Percentiles rank a stretch among this genome's conserved stretches.
These are phyloP conservation scores for Akanthomyces lecanii DNA, from an alignment of 2,329 filamentous ascomycete genomes.

Conservation along the genomic window DNA sequence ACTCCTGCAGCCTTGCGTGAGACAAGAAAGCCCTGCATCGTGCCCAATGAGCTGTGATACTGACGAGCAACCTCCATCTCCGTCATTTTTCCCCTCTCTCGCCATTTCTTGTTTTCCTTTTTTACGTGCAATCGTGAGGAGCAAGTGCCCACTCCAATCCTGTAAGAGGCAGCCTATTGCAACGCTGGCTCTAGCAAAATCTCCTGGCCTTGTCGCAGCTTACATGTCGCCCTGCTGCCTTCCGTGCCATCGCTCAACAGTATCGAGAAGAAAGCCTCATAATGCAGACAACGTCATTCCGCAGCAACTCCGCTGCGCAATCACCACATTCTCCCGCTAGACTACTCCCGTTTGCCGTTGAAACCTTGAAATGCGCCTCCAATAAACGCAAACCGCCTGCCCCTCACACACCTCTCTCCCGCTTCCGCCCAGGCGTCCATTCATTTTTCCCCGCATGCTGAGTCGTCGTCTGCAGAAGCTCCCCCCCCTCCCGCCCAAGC, in stretches of 20 bases:
- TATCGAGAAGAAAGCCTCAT: not conserved
- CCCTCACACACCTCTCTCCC: not conserved
- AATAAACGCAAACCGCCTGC: not conserved
- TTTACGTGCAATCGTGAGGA: too few relatives aligned
- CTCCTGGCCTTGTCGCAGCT: too few relatives aligned
- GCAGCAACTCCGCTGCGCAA: not conserved
- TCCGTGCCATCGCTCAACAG: too few relatives aligned
- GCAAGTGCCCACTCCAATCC: not conserved
- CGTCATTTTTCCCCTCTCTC: too few relatives aligned
- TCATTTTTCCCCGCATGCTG: conserved; percentile 1
- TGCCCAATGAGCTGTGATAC: too few relatives aligned
- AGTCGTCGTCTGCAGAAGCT: not conserved
- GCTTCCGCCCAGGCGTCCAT: not conserved
- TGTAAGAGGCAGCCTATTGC: too few relatives aligned
- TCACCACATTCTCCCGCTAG: not conserved
- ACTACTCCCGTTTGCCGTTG: not conserved
- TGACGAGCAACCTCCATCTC: too few relatives aligned
- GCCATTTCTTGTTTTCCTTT: too few relatives aligned
- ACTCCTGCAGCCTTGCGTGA: too few relatives aligned
- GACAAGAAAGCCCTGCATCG: too few relatives aligned
- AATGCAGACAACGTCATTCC: not conserved
- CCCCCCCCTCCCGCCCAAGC: not conserved
- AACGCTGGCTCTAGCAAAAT: too few relatives aligned
- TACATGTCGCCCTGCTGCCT: too few relatives aligned
- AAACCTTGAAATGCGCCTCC: not conserved